Evolutionary conservation across 1,284 basidiomycete species (phyloP).

Genomic region (Neonothopanus nambi): DNA sequence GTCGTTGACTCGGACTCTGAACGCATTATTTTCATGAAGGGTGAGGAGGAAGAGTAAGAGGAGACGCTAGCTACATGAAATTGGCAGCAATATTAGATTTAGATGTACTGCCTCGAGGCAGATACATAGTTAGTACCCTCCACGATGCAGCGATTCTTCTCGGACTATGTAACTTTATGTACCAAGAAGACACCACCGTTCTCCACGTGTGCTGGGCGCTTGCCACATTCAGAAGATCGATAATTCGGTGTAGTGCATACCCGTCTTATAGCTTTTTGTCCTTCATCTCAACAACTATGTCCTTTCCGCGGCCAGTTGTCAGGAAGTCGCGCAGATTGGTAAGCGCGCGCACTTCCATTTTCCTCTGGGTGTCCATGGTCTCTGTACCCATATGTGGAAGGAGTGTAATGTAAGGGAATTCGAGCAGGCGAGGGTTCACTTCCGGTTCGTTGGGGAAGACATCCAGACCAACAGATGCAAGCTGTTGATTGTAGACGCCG

Average conservation of each 20-base stretch:
- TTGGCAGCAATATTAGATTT: too few relatives aligned
- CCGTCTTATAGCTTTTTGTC: background rate
- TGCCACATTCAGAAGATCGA: background rate
- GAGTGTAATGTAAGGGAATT: slow-evolving; percentile 80
- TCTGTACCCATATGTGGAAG: slow-evolving; percentile 92
- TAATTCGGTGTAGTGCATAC: background rate
- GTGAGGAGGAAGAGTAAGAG: too few relatives aligned
- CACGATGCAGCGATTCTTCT: too few relatives aligned
- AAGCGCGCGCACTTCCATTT: slow-evolving; percentile 81
- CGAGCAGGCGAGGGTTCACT: slow-evolving; percentile 78
- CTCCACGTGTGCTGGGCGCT: background rate
- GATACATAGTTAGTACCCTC: background rate
- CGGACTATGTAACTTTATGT: too few relatives aligned
- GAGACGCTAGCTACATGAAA: too few relatives aligned
- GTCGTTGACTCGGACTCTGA: background rate
- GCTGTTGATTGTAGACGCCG: slow-evolving; percentile 41
- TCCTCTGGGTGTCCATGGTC: slow-evolving; percentile 77
- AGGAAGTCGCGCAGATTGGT: slow-evolving; percentile 72
- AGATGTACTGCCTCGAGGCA: slow-evolving; percentile 7
- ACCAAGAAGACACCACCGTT: too few relatives aligned
- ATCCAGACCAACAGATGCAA: slow-evolving; percentile 84
- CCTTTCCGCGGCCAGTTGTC: slow-evolving; percentile 58
- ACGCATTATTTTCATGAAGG: too few relatives aligned
- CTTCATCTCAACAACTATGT: slow-evolving; percentile 66
- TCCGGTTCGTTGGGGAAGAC: slow-evolving; percentile 89